Conservation (phyloP, 768 basidiomycete species). For the Boletus reticuloceps region DNA sequence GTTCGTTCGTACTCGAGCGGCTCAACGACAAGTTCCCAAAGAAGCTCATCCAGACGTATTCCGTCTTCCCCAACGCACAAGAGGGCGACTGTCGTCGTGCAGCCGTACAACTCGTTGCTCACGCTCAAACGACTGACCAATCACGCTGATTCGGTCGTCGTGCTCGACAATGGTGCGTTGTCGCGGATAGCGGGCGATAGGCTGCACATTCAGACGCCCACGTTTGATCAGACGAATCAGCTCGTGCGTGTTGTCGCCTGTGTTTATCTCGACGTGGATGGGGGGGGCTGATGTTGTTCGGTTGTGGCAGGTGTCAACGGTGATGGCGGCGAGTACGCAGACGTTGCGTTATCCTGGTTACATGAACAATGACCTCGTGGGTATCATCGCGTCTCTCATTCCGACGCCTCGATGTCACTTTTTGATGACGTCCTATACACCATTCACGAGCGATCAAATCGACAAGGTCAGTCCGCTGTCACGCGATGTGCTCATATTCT, state of each 20-base stretch:
- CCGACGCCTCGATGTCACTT: constrained; percentile 98
- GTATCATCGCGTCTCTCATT: constrained; percentile 94
- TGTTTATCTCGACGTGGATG: not conserved
- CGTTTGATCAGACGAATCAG: constrained; percentile 91
- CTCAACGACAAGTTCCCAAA: constrained; percentile 98
- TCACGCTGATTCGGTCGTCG: constrained; percentile 96
- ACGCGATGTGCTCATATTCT: too few relatives aligned
- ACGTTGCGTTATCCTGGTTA: constrained; percentile 97
- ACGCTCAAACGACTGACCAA: constrained; percentile 93
- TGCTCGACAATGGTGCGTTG: constrained; percentile 94
- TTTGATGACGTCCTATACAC: constrained; percentile 98
- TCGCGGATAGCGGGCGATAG: constrained; percentile 92
- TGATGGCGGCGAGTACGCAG: constrained; percentile 96
- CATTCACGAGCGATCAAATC: constrained; percentile 95
- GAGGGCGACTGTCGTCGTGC: constrained; percentile 97
- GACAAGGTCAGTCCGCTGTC: constrained; percentile 70
- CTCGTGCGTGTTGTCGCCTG: constrained; percentile 47
- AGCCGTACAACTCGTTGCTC: constrained; percentile 94
- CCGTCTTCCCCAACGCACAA: constrained; percentile 92
- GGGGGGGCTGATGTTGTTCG: not conserved
- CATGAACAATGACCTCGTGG: constrained; percentile 99
- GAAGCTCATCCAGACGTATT: constrained; percentile 98
- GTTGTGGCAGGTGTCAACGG: constrained; percentile 77
- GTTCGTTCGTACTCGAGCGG: constrained; percentile 96
- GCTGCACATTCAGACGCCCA: constrained; percentile 81